These are phyloP conservation scores for Panicum virgatum DNA, from an alignment of 202 grass and related monocot genomes.

Conservation along the genomic window DNA sequence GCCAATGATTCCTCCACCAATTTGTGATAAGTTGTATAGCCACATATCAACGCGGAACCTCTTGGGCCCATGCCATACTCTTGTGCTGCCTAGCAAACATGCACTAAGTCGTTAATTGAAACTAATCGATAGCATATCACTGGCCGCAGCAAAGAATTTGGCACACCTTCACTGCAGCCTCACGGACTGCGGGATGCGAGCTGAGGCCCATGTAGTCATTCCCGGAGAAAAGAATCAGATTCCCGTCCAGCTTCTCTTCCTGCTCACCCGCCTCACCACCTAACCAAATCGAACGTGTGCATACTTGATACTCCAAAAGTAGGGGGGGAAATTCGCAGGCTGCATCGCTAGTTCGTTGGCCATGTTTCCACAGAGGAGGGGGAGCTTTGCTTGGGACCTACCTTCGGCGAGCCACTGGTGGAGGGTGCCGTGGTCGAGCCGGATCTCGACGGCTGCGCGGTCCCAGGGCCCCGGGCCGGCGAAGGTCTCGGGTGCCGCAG, in stretches of 20 bases:
- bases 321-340: neutral
- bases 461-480: constrained; percentile 66
- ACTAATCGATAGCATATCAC: neutral
- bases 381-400: neutral
- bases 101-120: neutral
- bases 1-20: constrained; percentile 71
- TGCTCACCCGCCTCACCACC: constrained; percentile 34
- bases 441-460: constrained; percentile 68
- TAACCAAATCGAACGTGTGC: constrained; percentile 30
- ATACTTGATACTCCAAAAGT: no score
- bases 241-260: constrained; percentile 30
- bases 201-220: constrained; percentile 91
- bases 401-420: constrained; percentile 71
- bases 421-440: constrained; percentile 51
- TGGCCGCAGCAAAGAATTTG: neutral
- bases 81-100: constrained; percentile 62
- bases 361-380: neutral
- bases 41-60: constrained; percentile 83
- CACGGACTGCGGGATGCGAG: constrained; percentile 68
- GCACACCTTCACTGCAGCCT: constrained; percentile 67
- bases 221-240: constrained; percentile 76
- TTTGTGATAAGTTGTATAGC: constrained; percentile 76
- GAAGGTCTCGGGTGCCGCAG: constrained; percentile 41
- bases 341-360: neutral
- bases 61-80: constrained; percentile 83